These are phyloP conservation scores for Gloeophyllum trabeum DNA, from an alignment of 768 basidiomycete species.

Conservation along the genomic window DNA sequence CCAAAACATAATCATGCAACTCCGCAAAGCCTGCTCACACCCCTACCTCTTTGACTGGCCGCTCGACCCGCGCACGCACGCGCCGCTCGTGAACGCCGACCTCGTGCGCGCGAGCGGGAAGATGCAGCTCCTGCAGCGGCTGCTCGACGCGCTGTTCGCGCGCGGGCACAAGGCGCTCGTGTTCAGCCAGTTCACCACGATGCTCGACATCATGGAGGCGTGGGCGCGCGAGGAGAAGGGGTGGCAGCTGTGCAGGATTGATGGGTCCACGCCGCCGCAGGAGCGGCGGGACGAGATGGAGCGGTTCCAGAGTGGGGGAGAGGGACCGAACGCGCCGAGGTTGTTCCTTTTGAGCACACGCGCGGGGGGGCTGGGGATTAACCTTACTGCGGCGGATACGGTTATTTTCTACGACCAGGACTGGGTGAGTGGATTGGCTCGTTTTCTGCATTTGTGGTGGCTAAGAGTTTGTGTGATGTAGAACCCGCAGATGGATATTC, in stretches of 20 bases:
- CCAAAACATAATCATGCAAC: conserved; percentile 49
- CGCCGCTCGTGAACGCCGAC: conserved; percentile 63
- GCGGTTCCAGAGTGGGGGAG: conserved; percentile 65
- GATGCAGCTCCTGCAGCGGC: conserved; percentile 90
- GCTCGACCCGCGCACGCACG: conserved; percentile 43
- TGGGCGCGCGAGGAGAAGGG: conserved; percentile 83
- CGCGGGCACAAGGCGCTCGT: conserved; percentile 77
- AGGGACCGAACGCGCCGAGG: conserved; percentile 47
- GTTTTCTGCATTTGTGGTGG: conserved; percentile 9
- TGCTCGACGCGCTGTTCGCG: conserved; percentile 73
- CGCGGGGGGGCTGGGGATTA: conserved; percentile 73
- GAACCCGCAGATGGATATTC: conserved; percentile 95
- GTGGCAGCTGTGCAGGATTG: conserved; percentile 84
- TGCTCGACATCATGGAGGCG: conserved; percentile 93
- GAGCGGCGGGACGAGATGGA: conserved; percentile 82
- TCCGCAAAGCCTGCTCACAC: conserved; percentile 85
- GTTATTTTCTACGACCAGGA: conserved; percentile 93
- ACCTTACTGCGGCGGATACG: conserved; percentile 74
- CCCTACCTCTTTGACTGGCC: conserved; percentile 89
- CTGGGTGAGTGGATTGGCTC: conserved; percentile 62
- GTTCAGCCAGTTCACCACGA: conserved; percentile 91
- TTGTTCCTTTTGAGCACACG: conserved; percentile 77
- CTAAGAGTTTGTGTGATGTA: conserved; percentile 14
- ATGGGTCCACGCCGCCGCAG: conserved; percentile 73
- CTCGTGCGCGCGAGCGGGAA: conserved; percentile 86